Base-by-base conservation (phyloP, 164 flowering plant species). In the Liquidambar formosana region DNA sequence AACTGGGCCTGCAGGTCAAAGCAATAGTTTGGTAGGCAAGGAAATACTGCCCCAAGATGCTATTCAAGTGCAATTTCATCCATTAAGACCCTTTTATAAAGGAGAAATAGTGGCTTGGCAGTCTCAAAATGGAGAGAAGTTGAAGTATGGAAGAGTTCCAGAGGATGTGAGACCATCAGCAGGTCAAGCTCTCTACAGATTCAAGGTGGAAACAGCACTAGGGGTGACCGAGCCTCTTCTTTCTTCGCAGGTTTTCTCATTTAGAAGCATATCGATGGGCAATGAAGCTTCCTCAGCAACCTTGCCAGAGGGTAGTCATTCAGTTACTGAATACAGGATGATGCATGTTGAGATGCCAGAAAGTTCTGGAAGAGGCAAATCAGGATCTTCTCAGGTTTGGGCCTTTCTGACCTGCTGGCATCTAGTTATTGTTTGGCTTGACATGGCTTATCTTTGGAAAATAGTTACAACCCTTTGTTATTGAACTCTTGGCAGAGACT, bases 91-190 rank as follows among this genome's bases (percentile, higher is more conserved):
- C 16, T 95, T 93, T 73, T 95, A 93, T 73, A 73, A 67, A 48
- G 99, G 99, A 63, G 99, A 95, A 75, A 81, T 93, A 77, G 92
- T 95, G 71, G 99, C 99, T 62, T 95, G 97, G 97, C 83, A 89
- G 64, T 73, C 81, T 63, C 85, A 85, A 77, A 86, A 83, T 72
- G 97, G 97, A 65, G 94, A 93, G 62, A 95, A 88, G 73, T 76
- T 95, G 82, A 93, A 84, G 78, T 95, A 95, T 73, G 99, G 99
- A 47, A 86, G 90, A 75, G 90, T 95, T 79, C 88, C 88, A 21
- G 93, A 85, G 70, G 89, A 95, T 84, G 94, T 84, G 60, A 86
- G 91, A 77, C 97, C 97, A 52, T 86, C 91, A 65, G 87, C 96
- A 23, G 97, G 97, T 48, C 97, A 95, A 78, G 96, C 97, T 52